Conservation (phyloP, 345 rosid species). For the Pseudoturritis turrita region DNA sequence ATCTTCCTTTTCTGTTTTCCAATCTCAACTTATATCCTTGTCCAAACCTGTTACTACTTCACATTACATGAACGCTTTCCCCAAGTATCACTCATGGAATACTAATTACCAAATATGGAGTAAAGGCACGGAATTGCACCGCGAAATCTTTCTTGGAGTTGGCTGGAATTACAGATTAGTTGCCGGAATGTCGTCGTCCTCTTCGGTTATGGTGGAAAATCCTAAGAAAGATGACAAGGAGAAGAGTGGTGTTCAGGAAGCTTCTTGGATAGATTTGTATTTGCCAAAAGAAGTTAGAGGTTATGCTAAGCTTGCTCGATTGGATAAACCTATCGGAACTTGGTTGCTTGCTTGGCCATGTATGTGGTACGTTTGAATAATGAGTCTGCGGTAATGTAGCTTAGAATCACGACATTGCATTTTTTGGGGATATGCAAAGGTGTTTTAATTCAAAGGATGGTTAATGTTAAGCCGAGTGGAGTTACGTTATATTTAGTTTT, state of each 20-base stretch:
- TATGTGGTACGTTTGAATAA: conserved; percentile 59
- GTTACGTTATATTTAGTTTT: not conserved
- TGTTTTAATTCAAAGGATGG: not conserved
- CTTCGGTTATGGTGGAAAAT: conserved; percentile 26
- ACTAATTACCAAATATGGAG: conserved; percentile 13
- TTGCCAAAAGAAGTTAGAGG: conserved; percentile 52
- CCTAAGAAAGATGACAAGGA: conserved; percentile 32
- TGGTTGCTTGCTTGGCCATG: conserved; percentile 97
- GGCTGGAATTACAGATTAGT: conserved; percentile 25
- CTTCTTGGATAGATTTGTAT: conserved; percentile 72
- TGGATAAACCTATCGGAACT: conserved; percentile 87
- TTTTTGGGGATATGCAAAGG: not conserved
- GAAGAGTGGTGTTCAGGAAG: conserved; percentile 17
- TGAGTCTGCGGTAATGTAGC: not conserved
- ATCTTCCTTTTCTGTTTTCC: not conserved
- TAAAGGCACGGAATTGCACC: not conserved
- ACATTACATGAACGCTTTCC: not conserved
- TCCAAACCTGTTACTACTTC: conserved; percentile 1
- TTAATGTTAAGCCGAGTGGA: not conserved
- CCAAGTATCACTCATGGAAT: conserved; percentile 9
- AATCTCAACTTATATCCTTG: conserved; percentile 3
- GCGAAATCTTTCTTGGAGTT: conserved; percentile 12
- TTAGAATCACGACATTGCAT: not conserved
- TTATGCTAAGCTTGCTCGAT: conserved; percentile 75
- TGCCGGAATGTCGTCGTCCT: conserved; percentile 39